Conservation (phyloP, 805 yeast genomes). For the Candida multigemmis region DNA sequence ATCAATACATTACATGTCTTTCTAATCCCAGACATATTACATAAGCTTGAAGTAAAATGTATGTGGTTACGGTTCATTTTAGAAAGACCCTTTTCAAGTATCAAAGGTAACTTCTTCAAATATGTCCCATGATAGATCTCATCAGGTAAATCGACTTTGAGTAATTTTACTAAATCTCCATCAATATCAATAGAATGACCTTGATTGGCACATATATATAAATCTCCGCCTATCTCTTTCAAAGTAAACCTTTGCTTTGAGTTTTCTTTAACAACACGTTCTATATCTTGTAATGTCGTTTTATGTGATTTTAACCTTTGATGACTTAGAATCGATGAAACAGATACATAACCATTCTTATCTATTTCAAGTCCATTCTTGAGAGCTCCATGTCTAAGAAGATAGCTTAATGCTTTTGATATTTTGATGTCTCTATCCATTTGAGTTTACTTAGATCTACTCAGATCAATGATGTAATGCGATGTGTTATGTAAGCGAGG, state of each 20-base stretch:
- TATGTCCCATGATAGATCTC: conserved; percentile 78
- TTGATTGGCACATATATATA: conserved; percentile 74
- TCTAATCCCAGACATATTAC: conserved; percentile 65
- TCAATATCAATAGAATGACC: conserved; percentile 67
- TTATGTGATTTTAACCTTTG: conserved; percentile 48
- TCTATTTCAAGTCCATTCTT: conserved; percentile 61
- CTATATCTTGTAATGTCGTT: conserved; percentile 49
- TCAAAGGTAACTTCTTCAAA: conserved; percentile 33
- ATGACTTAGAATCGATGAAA: conserved; percentile 46
- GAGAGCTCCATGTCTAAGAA: conserved; percentile 80
- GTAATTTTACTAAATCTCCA: conserved; percentile 27
- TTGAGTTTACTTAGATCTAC: too few species aligned
- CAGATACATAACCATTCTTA: conserved; percentile 52
- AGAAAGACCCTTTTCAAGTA: conserved; percentile 46
- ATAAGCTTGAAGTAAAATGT: conserved; percentile 60
- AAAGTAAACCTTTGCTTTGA: conserved; percentile 66
- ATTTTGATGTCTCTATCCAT: conserved; percentile 40
- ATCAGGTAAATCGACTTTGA: conserved; percentile 39
- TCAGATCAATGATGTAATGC: too few species aligned
- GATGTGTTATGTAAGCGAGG: too few species aligned
- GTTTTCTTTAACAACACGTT: conserved; percentile 52
- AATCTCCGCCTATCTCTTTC: conserved; percentile 14
- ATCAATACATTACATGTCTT: conserved; percentile 47
- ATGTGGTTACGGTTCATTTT: conserved; percentile 76
- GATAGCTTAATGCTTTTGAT: conserved; percentile 66